Evolutionary conservation across 164 flowering plant genomes (phyloP).

Genomic region (Brasenia schreberi): DNA sequence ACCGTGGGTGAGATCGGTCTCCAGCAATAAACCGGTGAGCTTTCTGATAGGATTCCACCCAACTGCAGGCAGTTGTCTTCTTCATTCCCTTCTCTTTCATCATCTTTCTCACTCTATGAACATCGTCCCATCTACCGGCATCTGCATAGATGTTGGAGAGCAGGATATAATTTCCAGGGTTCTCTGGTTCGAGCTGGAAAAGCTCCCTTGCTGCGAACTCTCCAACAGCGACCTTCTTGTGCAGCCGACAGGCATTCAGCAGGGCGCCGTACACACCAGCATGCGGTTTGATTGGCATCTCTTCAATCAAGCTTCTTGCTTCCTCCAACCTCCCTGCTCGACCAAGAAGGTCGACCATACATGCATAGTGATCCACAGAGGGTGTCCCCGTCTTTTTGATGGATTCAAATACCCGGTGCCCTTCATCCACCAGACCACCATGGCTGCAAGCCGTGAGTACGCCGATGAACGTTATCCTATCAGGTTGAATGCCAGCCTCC

Average conservation of each 20-base stretch:
- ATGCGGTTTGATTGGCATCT: conserved; percentile 40
- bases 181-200: conserved; percentile 39
- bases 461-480: conserved; percentile 48
- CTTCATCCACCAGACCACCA: conserved; percentile 48
- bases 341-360: conserved; percentile 64
- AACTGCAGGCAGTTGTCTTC: conserved; percentile 52
- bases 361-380: conserved; percentile 61
- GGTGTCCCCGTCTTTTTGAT: conserved; percentile 21
- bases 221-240: conserved; percentile 36
- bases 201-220: conserved; percentile 33
- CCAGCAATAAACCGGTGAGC: conserved; percentile 53
- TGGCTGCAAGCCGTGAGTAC: conserved; percentile 76
- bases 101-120: conserved; percentile 15
- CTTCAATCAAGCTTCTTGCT: conserved; percentile 26
- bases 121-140: conserved; percentile 28
- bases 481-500: conserved; percentile 38
- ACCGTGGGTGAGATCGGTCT: conserved; percentile 36
- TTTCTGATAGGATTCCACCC: conserved; percentile 42
- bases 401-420: conserved; percentile 35
- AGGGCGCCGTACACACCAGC: conserved; percentile 13
- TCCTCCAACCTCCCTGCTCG: conserved; percentile 53
- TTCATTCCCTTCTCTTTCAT: conserved; percentile 31
- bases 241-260: conserved; percentile 42
- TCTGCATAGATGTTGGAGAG: conserved; percentile 43
- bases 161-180: conserved; percentile 51